Percentiles rank a stretch among this genome's conserved stretches.
Evolutionary conservation across 495 filamentous ascomycete genomes (phyloP).

Genomic region (Acidomyces sp.): DNA sequence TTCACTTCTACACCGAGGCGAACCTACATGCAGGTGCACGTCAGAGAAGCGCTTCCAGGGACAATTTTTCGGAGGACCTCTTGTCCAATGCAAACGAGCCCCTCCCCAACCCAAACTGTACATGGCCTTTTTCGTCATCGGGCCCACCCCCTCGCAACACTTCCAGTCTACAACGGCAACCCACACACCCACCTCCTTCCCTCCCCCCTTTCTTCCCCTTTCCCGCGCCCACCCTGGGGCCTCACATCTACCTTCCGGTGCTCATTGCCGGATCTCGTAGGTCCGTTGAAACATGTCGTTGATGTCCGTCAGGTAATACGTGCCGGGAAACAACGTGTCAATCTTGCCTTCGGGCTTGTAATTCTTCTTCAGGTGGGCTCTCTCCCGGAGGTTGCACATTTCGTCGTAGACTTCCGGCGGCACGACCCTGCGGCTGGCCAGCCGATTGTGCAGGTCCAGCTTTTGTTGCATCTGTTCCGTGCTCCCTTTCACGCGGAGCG

Average conservation of each 20-base stretch:
- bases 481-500: slow-evolving; percentile 66
- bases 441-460: slow-evolving; percentile 63
- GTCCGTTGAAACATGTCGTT: slow-evolving; percentile 92
- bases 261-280: slow-evolving; percentile 72
- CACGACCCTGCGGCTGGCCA: slow-evolving; percentile 58
- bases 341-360: slow-evolving; percentile 64
- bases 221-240: background rate
- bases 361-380: slow-evolving; percentile 86
- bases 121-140: no score
- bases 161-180: no score
- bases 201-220: no score
- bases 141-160: no score
- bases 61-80: no score
- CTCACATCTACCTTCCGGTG: background rate
- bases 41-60: no score
- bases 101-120: no score
- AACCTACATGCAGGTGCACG: no score
- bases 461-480: slow-evolving; percentile 63
- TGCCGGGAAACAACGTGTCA: slow-evolving; percentile 63
- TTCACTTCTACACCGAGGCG: no score
- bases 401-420: slow-evolving; percentile 77
- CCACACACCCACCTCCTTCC: no score
- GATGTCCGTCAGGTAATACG: slow-evolving; percentile 80
- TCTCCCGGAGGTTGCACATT: slow-evolving; percentile 89
- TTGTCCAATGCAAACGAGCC: no score